A percentile compares a stretch with the other conserved stretches of the same genome.
Conservation (phyloP, 2,329 filamentous ascomycete species). For the Colletotrichum kahawae region DNA sequence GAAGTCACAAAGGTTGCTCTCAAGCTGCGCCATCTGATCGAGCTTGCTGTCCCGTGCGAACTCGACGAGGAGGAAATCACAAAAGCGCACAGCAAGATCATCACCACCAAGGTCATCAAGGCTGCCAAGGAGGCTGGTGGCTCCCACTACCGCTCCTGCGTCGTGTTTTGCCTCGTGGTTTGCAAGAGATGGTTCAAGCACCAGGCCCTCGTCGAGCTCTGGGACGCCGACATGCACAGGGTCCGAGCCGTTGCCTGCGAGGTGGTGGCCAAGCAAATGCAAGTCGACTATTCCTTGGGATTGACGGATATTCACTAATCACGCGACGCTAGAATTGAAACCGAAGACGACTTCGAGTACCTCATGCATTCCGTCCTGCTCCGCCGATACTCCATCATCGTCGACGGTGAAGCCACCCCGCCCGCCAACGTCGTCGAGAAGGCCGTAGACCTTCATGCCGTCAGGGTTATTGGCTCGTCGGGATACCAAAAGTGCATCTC, state of each 20-base stretch:
- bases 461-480: slow-evolving; percentile 86
- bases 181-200: slow-evolving; percentile 76
- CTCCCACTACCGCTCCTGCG: slow-evolving; percentile 74
- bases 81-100: slow-evolving; percentile 81
- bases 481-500: slow-evolving; percentile 96
- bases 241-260: slow-evolving; percentile 85
- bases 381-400: slow-evolving; percentile 83
- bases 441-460: slow-evolving; percentile 89
- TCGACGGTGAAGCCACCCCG: slow-evolving; percentile 72
- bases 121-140: slow-evolving; percentile 85
- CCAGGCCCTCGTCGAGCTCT: slow-evolving; percentile 82
- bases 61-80: slow-evolving; percentile 79
- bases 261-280: slow-evolving; percentile 82
- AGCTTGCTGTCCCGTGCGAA: slow-evolving; percentile 89
- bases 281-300: not conserved
- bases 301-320: not conserved
- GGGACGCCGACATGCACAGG: slow-evolving; percentile 86
- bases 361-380: slow-evolving; percentile 83
- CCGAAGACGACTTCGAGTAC: slow-evolving; percentile 78
- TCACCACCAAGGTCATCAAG: slow-evolving; percentile 78
- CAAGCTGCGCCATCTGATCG: slow-evolving; percentile 87
- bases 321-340: slow-evolving; percentile 70
- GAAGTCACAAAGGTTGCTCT: slow-evolving; percentile 91
- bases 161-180: slow-evolving; percentile 83
- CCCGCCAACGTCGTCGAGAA: slow-evolving; percentile 92